Evolutionary conservation across 2,329 filamentous ascomycete genomes (phyloP).

Genomic region (Domatiomyces globalis): DNA sequence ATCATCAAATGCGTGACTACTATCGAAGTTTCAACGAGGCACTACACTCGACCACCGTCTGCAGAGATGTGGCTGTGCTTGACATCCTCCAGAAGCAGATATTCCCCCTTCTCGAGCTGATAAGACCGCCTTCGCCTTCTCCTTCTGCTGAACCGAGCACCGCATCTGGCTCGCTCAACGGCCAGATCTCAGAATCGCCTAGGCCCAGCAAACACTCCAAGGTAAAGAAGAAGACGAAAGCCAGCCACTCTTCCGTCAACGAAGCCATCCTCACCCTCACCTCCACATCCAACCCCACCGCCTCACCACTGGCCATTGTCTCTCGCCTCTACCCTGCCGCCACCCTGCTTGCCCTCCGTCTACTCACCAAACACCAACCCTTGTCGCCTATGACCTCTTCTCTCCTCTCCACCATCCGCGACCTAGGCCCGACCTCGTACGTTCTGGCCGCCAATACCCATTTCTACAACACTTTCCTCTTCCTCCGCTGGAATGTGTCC

Average conservation of each 20-base stretch:
- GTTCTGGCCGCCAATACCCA: slow-evolving; percentile 29
- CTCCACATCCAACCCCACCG: not conserved
- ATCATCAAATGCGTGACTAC: not conserved
- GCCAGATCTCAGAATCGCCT: not conserved
- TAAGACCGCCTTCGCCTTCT: not conserved
- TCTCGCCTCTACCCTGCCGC: slow-evolving; percentile 28
- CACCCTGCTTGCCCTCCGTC: slow-evolving; percentile 27
- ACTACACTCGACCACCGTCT: slow-evolving; percentile 4
- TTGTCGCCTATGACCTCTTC: slow-evolving; percentile 27
- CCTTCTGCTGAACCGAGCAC: not conserved
- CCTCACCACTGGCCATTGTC: slow-evolving; percentile 20
- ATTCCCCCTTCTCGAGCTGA: slow-evolving; percentile 9
- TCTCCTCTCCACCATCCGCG: slow-evolving; percentile 28
- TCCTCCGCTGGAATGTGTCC: slow-evolving; percentile 29
- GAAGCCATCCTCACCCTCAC: not conserved
- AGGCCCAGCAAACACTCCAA: no score
- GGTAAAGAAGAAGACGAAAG: not conserved
- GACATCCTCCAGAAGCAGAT: slow-evolving; percentile 9
- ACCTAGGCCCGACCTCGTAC: slow-evolving; percentile 28
- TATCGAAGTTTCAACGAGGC: not conserved
- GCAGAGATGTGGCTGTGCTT: slow-evolving; percentile 13
- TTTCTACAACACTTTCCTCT: slow-evolving; percentile 33
- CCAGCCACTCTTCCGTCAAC: not conserved
- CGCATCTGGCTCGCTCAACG: not conserved
- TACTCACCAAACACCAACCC: slow-evolving; percentile 28